Evolutionary conservation across 805 yeast species (phyloP).

Genomic region (Kodamaea fukazawae): DNA sequence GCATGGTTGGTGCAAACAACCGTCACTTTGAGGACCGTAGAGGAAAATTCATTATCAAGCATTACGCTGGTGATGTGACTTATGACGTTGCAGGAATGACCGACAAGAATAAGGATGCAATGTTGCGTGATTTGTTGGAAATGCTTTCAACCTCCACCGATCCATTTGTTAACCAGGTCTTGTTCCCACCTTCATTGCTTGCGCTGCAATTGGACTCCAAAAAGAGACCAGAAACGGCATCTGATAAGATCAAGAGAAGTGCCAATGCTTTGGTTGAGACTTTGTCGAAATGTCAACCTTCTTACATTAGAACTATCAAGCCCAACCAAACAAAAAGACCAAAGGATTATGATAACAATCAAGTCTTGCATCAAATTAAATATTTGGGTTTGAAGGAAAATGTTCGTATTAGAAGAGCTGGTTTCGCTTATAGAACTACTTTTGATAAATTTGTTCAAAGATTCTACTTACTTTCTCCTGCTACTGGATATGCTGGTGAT

Average conservation of each 20-base stretch:
- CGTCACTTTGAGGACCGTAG: conserved; percentile 88
- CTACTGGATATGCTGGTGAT: conserved; percentile 88
- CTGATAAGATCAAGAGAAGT: conserved; percentile 87
- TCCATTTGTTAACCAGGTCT: conserved; percentile 57
- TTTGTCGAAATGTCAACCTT: conserved; percentile 85
- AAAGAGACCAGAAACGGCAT: conserved; percentile 89
- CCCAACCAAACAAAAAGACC: conserved; percentile 95
- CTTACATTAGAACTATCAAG: conserved; percentile 95
- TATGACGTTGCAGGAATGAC: conserved; percentile 89
- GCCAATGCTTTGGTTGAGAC: conserved; percentile 91
- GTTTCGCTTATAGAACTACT: conserved; percentile 95
- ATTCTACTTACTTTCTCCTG: conserved; percentile 80
- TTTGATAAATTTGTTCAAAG: conserved; percentile 95
- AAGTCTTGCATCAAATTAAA: conserved; percentile 92
- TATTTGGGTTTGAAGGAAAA: conserved; percentile 95
- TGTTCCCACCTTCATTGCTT: conserved; percentile 41
- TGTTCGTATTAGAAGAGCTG: conserved; percentile 96
- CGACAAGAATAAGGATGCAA: conserved; percentile 93
- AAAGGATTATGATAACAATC: conserved; percentile 80
- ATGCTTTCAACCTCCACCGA: conserved; percentile 71
- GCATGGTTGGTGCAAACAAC: conserved; percentile 71
- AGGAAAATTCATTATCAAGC: conserved; percentile 84
- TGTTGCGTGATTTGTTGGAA: conserved; percentile 84
- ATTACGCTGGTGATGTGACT: conserved; percentile 98
- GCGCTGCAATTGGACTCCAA: conserved; percentile 51